These are phyloP conservation scores for Dendrobium officinale DNA, from an alignment of 106 monocot genomes.

Conservation along the genomic window DNA sequence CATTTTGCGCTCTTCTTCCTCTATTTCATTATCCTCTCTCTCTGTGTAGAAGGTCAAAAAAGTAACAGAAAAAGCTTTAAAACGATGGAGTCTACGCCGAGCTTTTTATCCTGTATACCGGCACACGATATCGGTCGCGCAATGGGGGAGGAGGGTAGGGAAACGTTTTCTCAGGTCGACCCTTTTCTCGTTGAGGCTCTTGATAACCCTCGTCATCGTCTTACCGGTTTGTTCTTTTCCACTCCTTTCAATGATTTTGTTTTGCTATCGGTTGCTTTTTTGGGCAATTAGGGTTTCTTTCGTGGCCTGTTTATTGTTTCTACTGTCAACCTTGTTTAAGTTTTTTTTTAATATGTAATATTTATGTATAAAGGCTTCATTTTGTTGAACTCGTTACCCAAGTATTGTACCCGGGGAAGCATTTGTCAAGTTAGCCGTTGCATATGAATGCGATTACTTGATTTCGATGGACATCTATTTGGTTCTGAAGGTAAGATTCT, in stretches of 20 bases:
- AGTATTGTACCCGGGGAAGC: background rate
- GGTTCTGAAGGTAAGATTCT: too few relatives aligned
- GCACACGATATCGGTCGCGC: background rate
- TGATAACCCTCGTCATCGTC: conserved; percentile 23
- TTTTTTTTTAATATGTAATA: background rate
- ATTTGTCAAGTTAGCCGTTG: background rate
- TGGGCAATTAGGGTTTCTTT: background rate
- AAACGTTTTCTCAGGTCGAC: background rate
- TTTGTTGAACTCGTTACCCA: background rate
- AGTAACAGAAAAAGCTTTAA: background rate
- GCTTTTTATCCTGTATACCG: background rate
- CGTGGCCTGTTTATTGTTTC: background rate
- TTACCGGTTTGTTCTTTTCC: conserved; percentile 13
- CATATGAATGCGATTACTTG: background rate
- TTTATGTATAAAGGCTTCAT: background rate
- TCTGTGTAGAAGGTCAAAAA: background rate
- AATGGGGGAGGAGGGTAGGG: background rate
- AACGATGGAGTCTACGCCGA: background rate
- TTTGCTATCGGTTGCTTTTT: background rate
- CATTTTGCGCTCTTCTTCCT: background rate
- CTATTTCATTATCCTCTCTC: background rate
- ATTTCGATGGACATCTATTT: background rate
- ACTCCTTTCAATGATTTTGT: background rate
- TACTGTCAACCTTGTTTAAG: background rate
- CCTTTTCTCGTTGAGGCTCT: conserved; percentile 23